Evolutionary conservation across 371 early-diverging fungal species (phyloP), one percentile per base, ranked within the genome.

Genomic region (Entomophthora muscae): DNA sequence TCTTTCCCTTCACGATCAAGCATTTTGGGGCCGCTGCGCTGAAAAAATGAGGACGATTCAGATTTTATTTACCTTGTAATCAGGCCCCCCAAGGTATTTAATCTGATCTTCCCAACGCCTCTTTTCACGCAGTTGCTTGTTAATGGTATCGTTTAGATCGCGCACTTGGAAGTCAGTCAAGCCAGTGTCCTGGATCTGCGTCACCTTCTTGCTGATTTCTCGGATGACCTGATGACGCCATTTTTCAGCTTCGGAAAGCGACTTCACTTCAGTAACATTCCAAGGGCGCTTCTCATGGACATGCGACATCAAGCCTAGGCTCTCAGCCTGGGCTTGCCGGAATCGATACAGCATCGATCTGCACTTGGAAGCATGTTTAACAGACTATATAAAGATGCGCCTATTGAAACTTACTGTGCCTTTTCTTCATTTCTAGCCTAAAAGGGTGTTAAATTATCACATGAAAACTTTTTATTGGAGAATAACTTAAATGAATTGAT

Each of bases 351-450:
- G 83, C 94, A 94, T 95, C 53, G 97, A 66, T 32, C 64, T 27
- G 57, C 27, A 13, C 27, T 21, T 13, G 26, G 26, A 52, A 2
- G 28, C n/a, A 51, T 13, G 7, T 31, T 13, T 32, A 42, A 2
- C 5, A 28, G n/a, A 2, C 31, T 31, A 56, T 52, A 12, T 5
- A n/a, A 55, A 53, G 42, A 12, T 1, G 3, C 27, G 31, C 17
- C 10, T n/a, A 30, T 21, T 17, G 28, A 24, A 27, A 67, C 73
- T 65, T 75, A 79, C 83, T 95, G 92, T 26, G 95, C 94, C 72
- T 96, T 96, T 68, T 96, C 96, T 77, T 94, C 89, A 75, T 94
- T 94, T 73, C 94, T 86, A 31, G 96, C 96, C 95, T 81, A 68
- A 42, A 17, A 42, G n/a, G n/a, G n/a, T n/a, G n/a, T n/a, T n/a